Percentiles rank a stretch among this genome's conserved stretches.
Evolutionary conservation across 768 basidiomycete species (phyloP).

Genomic region (Xerocomellus dryophilus): DNA sequence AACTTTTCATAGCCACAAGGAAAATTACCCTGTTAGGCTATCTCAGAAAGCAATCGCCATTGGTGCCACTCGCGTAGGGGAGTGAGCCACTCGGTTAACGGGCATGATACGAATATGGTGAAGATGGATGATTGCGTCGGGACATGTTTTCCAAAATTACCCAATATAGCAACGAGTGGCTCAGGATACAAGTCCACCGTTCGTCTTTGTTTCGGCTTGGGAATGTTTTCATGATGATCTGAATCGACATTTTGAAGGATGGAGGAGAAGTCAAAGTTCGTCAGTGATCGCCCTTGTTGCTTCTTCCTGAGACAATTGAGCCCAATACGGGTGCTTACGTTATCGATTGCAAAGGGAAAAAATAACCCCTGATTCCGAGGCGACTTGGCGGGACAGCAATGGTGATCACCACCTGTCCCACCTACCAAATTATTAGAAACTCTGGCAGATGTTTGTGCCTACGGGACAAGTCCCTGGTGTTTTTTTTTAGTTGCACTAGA

Average conservation of each 20-base stretch:
- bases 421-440: neutral
- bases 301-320: conserved; percentile 6
- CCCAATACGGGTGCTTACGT: conserved; percentile 6
- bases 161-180: conserved; percentile 10
- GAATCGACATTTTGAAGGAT: neutral
- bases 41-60: conserved; percentile 19
- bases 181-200: neutral
- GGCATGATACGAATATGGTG: conserved; percentile 1
- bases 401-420: too few relatives aligned
- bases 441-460: neutral
- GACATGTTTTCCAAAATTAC: conserved; percentile 15
- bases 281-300: neutral
- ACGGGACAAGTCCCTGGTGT: neutral
- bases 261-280: neutral
- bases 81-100: conserved; percentile 27
- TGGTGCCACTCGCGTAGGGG: conserved; percentile 14
- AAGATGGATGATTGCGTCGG: conserved; percentile 24
- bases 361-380: neutral
- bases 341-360: neutral
- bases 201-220: neutral
- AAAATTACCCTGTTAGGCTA: conserved; percentile 18
- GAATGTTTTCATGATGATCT: neutral
- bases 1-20: conserved; percentile 10
- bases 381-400: too few relatives aligned
- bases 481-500: neutral